These are phyloP conservation scores for Naganishia cerealis DNA, from an alignment of 1,284 basidiomycete genomes.

Conservation along the genomic window DNA sequence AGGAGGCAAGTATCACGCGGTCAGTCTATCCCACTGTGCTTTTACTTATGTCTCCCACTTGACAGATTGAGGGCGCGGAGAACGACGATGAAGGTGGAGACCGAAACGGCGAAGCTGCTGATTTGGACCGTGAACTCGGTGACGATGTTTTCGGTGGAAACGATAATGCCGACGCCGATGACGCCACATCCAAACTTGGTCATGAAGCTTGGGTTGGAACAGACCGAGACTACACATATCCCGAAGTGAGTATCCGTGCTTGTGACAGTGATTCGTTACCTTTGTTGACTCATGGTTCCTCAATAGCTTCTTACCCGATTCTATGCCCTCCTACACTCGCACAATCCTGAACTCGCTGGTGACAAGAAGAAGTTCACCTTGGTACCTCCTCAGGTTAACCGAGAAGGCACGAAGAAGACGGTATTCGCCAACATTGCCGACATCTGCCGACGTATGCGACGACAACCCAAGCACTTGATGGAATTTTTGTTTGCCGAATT, in stretches of 20 bases:
- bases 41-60: slow-evolving; percentile 27
- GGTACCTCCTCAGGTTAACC: slow-evolving; percentile 89
- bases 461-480: slow-evolving; percentile 98
- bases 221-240: slow-evolving; percentile 91
- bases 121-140: slow-evolving; percentile 74
- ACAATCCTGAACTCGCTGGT: slow-evolving; percentile 88
- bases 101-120: slow-evolving; percentile 62
- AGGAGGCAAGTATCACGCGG: slow-evolving; percentile 64
- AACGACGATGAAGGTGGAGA: slow-evolving; percentile 65
- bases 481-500: slow-evolving; percentile 96
- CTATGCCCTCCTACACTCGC: slow-evolving; percentile 85
- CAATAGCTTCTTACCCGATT: slow-evolving; percentile 84
- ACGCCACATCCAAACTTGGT: slow-evolving; percentile 54
- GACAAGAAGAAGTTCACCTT: slow-evolving; percentile 93
- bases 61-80: slow-evolving; percentile 51
- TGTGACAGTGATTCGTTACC: not conserved
- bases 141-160: slow-evolving; percentile 70
- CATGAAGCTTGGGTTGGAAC: slow-evolving; percentile 77
- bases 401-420: slow-evolving; percentile 93
- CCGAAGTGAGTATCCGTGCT: slow-evolving; percentile 64
- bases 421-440: slow-evolving; percentile 94
- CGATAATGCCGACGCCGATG: slow-evolving; percentile 60
- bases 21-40: slow-evolving; percentile 3
- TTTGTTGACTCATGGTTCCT: not conserved
- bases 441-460: slow-evolving; percentile 98